These are phyloP conservation scores for Penicillium sp. DNA, from an alignment of 2,329 filamentous ascomycete genomes.

Conservation along the genomic window DNA sequence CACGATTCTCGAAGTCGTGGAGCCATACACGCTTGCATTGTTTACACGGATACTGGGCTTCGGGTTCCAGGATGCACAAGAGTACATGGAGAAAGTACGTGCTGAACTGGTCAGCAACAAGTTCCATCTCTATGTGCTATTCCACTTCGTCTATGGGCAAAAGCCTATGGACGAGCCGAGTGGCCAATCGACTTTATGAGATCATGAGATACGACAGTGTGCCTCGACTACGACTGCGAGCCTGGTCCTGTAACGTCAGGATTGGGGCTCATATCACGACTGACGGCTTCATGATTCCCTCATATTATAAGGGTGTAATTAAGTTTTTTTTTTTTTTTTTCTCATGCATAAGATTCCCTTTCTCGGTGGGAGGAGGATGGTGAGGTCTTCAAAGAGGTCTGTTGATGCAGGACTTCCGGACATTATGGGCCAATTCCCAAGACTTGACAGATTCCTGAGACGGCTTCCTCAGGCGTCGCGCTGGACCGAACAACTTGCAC, in stretches of 20 bases:
- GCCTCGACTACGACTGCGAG: not conserved
- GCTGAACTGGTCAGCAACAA: slow-evolving; percentile 24
- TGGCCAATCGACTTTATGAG: slow-evolving; percentile 2
- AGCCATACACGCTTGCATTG: slow-evolving; percentile 40
- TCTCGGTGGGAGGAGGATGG: not conserved
- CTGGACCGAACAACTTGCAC: slow-evolving; percentile 29
- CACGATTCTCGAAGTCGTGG: slow-evolving; percentile 31
- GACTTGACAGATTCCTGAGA: slow-evolving; percentile 25
- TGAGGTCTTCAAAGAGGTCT: not conserved
- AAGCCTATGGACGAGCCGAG: slow-evolving; percentile 21
- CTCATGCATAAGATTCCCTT: slow-evolving; percentile 4
- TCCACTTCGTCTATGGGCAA: slow-evolving; percentile 35
- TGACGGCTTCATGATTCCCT: slow-evolving; percentile 13
- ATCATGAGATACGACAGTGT: not conserved
- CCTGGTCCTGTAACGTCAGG: not conserved
- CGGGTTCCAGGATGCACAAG: slow-evolving; percentile 30
- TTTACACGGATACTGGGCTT: slow-evolving; percentile 39
- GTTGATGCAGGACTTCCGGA: not conserved
- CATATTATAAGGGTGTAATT: slow-evolving; percentile 9
- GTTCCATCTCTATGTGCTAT: slow-evolving; percentile 30
- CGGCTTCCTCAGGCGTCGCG: slow-evolving; percentile 28
- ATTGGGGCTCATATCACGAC: slow-evolving; percentile 3
- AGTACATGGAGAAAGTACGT: slow-evolving; percentile 29
- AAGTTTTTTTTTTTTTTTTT: no score
- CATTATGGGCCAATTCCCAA: slow-evolving; percentile 17